Evolutionary conservation across 768 basidiomycete species (phyloP), one percentile per base, ranked within the genome.

Genomic region (Amanita phalloides): DNA sequence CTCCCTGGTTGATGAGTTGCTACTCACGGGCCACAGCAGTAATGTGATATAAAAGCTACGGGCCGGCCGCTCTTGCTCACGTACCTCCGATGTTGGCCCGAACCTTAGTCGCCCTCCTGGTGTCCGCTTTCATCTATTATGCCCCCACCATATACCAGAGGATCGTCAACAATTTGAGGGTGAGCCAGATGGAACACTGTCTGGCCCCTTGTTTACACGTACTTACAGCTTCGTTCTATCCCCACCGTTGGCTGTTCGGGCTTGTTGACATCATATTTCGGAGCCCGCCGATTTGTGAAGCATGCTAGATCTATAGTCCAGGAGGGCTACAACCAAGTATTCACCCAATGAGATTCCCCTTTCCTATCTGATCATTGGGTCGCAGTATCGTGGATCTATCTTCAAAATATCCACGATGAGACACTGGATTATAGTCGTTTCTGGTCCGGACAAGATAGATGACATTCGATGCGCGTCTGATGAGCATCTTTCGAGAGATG

Each of bases 401-500:
- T 80, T 76, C 62, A 74, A 71, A 59, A 62, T 79, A 6, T 62
- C 76, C 0, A 63, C 63, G 42, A 57, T 75, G 35, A 64, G 71
- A 32, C 61, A 66, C 41, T 80, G 78, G 78, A 53, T 70, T 4
- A 66, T 78, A 17, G 60, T 78, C 6, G 61, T 71, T 25, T 66
- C 69, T 9, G 70, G 73, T 0, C 61, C 63, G 0, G 51, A 63
- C 21, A 63, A 67, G 32, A 61, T 75, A 20, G 73, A 77, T 3
- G 74, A 77, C 39, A 56, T 79, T 26, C 69, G 71, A 38, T 71
- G 62, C 52, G 71, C 71, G 14, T 65, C 71, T 5, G 75, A 77
- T 48, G 66, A 72, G 13, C 65, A 65, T 28, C 62, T 77, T 6
- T 76, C 75, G 37, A 55, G 61, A 49, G 71, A 38, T 20, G 48